Percentiles rank a stretch among this genome's conserved stretches.
Conservation (phyloP, 805 yeast genomes). For the Kurtzmaniella cleridarum region DNA sequence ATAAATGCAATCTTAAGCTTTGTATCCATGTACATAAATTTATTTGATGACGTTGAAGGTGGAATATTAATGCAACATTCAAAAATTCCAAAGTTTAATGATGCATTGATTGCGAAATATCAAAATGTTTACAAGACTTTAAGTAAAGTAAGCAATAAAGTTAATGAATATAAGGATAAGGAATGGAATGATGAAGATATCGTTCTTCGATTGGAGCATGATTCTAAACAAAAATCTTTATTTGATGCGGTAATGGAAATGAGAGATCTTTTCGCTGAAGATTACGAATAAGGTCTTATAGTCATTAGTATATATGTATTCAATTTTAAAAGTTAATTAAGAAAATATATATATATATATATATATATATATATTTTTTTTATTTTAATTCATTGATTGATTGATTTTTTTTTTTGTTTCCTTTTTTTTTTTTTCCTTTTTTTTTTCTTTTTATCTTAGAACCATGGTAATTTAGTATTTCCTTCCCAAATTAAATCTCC, state of each 20-base stretch:
- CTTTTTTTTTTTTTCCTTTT: too few species aligned
- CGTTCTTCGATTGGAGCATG: constrained; percentile 23
- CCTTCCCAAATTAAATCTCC: constrained; percentile 36
- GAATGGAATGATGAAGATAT: constrained; percentile 37
- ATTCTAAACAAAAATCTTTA: constrained; percentile 12
- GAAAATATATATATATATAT: background rate
- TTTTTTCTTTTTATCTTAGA: too few species aligned
- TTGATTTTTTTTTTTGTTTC: too few species aligned
- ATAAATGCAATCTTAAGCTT: constrained; percentile 19
- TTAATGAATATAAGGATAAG: constrained; percentile 29
- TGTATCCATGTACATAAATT: constrained; percentile 24
- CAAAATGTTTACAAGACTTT: constrained; percentile 16
- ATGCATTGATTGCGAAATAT: constrained; percentile 17
- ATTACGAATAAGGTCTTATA: constrained; percentile 20
- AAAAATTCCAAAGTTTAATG: constrained; percentile 30
- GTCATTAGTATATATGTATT: background rate
- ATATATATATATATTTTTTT: background rate
- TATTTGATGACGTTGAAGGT: constrained; percentile 25
- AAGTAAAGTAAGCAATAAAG: constrained; percentile 15
- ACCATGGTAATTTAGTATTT: constrained; percentile 40
- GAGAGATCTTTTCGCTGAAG: constrained; percentile 18
- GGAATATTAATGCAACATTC: constrained; percentile 31
- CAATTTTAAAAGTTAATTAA: too few species aligned
- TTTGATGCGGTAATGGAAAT: constrained; percentile 20
- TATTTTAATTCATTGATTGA: too few species aligned